Base-by-base conservation (phyloP, 2,329 filamentous ascomycete species). In the Mycosphaerelloides madeirae region DNA sequence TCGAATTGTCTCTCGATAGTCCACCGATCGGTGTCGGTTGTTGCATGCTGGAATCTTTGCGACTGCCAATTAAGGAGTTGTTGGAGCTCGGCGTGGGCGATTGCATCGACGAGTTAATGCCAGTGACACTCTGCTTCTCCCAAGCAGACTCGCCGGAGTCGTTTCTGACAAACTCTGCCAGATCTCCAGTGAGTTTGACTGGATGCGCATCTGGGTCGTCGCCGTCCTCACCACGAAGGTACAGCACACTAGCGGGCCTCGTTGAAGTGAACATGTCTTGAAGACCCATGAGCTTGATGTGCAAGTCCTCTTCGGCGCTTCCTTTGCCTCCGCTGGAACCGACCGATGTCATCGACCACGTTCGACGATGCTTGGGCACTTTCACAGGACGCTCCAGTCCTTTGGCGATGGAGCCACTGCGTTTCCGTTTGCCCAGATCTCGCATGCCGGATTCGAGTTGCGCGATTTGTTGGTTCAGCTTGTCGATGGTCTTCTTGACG, bases 401-500 rank as follows among this genome's bases (percentile, higher is more conserved):
- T 14, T 72, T 70, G 3, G 60, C 60, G 8, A 75, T 68, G 1
- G 76, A 74, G 19, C 71, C 71, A 54, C 71, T 77, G 60, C 79
- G 75, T 62, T 82, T 82, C 43, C 79, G 71, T 61, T 82, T 25
- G 49, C 78, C 76, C 44, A 77, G 71, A 39, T 76, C 76, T 46
- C 77, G 75, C 63, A 78, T 74, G 15, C 79, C 79, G 43, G 78
- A 72, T 58, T 82, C 79, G 16, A 76, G 74, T 60, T 96, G 89
- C 0, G 84, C 75, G 48, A 96, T 93, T 61, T 96, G 91, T 62
- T 95, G 89, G 66, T 94, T 94, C 36, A 96, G 72, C 68, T 96
- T 97, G 61, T 96, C 91, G 56, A 97, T 96, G 0, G 85, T 87
- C 70, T 96, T 97, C 68, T 94, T 95, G 53, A 97, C 87, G 59